Base-by-base conservation (phyloP, 2,329 filamentous ascomycete species). In the Trichoderma brevicompactum region DNA sequence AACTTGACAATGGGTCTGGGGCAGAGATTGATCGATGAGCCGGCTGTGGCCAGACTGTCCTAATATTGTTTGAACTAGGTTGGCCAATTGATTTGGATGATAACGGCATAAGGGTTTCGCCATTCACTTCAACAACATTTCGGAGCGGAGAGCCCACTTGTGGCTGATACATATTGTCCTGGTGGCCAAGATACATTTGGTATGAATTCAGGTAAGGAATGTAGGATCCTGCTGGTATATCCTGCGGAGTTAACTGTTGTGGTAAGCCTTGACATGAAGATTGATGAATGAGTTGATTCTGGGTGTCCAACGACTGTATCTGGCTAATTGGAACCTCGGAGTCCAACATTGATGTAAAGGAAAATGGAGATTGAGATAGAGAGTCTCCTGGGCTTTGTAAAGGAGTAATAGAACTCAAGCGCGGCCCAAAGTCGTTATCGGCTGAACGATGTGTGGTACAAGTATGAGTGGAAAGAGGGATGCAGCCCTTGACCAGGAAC, bases 91-190 rank as follows among this genome's bases (percentile, higher is more conserved):
- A 50, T 23, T 15, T 8, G 2, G 50, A 12, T 10, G 38, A 32
- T 7, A 8, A n/a, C 5, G 41, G 28, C 2, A 28, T 15, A 10
- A 19, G 13, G 12, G 13, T 40, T 40, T 41, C n/a, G n/a, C 23
- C 41, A 6, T 41, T 41, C n/a, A 65, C 62, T n/a, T 55, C 49
- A 34, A 73, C 66, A 2, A 66, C 69, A 32, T 70, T 66, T 50
- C 63, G 70, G 2, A 76, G 65, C 12, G 74, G 74, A 7, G 75
- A 78, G 32, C 71, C 66, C 8, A 75, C 66, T 1, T 66, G 69
- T 9, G 73, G 74, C 19, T 64, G 68, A 4, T 52, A 36, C 15
- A 65, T 53, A 9, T 60, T 62, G 12, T 44, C 63, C 7, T 65
- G 65, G 49, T 64, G 69, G 28, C 58, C 60, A 28, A 69, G 56